These are phyloP conservation scores for Tylopilus sp. DNA, from an alignment of 1,284 basidiomycete species.

Conservation along the genomic window DNA sequence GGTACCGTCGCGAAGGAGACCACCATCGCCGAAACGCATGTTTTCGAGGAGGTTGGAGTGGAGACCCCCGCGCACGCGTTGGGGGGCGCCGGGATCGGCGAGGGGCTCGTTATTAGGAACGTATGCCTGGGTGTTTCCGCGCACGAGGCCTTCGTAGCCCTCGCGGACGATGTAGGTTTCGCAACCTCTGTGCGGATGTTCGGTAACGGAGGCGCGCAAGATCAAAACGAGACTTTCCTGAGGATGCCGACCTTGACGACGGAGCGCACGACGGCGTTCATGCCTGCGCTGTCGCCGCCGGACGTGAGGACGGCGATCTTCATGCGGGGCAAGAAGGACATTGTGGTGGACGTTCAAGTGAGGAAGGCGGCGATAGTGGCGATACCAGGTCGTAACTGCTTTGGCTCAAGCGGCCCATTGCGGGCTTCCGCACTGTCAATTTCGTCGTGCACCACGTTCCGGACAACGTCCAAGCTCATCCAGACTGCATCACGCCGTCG, in stretches of 20 bases:
- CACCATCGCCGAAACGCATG: too few relatives aligned
- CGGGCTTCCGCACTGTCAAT: background rate
- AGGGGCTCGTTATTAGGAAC: conserved; percentile 27
- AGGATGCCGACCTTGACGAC: too few relatives aligned
- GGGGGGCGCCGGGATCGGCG: conserved; percentile 32
- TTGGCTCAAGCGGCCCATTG: background rate
- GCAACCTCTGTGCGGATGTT: too few relatives aligned
- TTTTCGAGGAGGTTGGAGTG: conserved; percentile 45
- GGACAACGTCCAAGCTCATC: conserved; percentile 1
- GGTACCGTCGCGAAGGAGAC: too few relatives aligned
- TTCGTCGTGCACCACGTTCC: background rate
- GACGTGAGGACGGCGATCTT: too few relatives aligned
- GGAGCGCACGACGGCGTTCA: too few relatives aligned
- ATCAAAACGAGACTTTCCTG: too few relatives aligned
- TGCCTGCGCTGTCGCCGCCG: too few relatives aligned
- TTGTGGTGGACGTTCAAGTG: too few relatives aligned
- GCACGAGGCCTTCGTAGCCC: conserved; percentile 42
- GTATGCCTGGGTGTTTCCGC: conserved; percentile 67
- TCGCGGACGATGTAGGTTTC: conserved; percentile 34
- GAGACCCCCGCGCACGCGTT: conserved; percentile 32
- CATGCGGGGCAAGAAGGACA: too few relatives aligned
- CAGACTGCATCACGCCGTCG: conserved; percentile 4
- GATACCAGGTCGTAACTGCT: background rate
- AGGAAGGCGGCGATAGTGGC: background rate
- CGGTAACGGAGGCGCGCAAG: background rate